These are phyloP conservation scores for Leavenworthia alabamica DNA, from an alignment of 345 rosid genomes.

Conservation along the genomic window DNA sequence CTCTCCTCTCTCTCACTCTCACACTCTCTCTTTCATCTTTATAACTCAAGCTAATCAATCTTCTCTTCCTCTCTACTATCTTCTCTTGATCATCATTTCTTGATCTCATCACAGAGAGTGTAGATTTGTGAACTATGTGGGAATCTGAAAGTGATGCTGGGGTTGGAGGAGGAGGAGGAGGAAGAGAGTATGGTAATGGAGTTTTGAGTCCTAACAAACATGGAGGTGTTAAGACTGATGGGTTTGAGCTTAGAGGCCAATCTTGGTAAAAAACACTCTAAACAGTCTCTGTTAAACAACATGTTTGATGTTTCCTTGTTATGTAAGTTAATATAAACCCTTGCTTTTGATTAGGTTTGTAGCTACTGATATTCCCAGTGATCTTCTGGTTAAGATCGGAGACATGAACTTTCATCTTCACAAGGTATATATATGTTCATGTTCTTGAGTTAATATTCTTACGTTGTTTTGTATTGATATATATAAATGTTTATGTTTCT, in stretches of 20 bases:
- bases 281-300: neutral
- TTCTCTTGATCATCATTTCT: neutral
- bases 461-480: conserved; percentile 6
- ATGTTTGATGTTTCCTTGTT: conserved; percentile 15
- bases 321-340: conserved; percentile 1
- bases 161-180: conserved; percentile 30
- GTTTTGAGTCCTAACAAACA: conserved; percentile 56
- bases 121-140: conserved; percentile 51
- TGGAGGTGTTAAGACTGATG: conserved; percentile 67
- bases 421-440: conserved; percentile 61
- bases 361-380: conserved; percentile 88
- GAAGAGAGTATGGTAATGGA: conserved; percentile 72
- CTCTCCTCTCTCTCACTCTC: conserved; percentile 4
- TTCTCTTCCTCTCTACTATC: conserved; percentile 16
- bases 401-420: conserved; percentile 76
- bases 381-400: conserved; percentile 66
- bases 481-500: neutral
- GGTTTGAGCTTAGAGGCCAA: conserved; percentile 77
- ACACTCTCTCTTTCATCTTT: conserved; percentile 14
- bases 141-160: conserved; percentile 70
- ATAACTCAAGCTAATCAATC: conserved; percentile 17
- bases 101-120: neutral
- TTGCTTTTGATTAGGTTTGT: conserved; percentile 53
- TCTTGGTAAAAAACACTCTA: conserved; percentile 56
- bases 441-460: neutral